A percentile compares a stretch with the other conserved stretches of the same genome.
phyloP scores from a whole-genome alignment of 2,329 filamentous ascomycete genomes.

The Phaeophleospora eucalypticola region DNA sequence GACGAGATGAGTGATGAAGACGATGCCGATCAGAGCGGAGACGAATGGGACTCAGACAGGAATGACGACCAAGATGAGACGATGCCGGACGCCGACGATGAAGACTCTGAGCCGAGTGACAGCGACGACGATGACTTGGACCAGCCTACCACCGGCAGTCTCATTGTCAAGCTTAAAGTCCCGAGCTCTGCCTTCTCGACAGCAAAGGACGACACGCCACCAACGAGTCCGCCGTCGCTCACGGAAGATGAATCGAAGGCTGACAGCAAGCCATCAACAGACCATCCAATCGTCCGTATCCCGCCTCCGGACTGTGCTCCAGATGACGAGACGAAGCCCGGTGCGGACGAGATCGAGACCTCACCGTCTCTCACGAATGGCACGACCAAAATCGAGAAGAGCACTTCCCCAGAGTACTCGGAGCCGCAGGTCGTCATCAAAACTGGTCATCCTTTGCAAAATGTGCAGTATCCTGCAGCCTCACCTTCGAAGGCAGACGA shows the following conservation, averaged over 20 bases:
- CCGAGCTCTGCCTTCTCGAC: slow-evolving; percentile 5
- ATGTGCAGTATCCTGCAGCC: background rate
- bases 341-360: background rate
- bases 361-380: background rate
- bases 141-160: slow-evolving; percentile 38
- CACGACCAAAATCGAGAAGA: background rate
- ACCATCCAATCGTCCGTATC: background rate
- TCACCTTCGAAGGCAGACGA: background rate
- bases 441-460: background rate
- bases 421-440: slow-evolving; percentile 2
- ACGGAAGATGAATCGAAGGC: slow-evolving; percentile 2
- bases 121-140: slow-evolving; percentile 30
- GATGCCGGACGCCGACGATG: slow-evolving; percentile 43
- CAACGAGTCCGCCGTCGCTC: slow-evolving; percentile 17
- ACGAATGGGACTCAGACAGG: slow-evolving; percentile 69
- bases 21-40: slow-evolving; percentile 54
- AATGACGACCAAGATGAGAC: slow-evolving; percentile 61
- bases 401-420: background rate
- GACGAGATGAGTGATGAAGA: slow-evolving; percentile 62
- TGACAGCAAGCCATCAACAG: background rate
- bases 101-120: slow-evolving; percentile 47
- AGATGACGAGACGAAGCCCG: background rate
- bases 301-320: background rate
- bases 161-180: slow-evolving; percentile 67
- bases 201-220: slow-evolving; percentile 15